A percentile compares a stretch with the other conserved stretches of the same genome.
These are phyloP conservation scores for Dactylellina leptospora DNA, from an alignment of 2,329 filamentous ascomycete species.

Conservation along the genomic window DNA sequence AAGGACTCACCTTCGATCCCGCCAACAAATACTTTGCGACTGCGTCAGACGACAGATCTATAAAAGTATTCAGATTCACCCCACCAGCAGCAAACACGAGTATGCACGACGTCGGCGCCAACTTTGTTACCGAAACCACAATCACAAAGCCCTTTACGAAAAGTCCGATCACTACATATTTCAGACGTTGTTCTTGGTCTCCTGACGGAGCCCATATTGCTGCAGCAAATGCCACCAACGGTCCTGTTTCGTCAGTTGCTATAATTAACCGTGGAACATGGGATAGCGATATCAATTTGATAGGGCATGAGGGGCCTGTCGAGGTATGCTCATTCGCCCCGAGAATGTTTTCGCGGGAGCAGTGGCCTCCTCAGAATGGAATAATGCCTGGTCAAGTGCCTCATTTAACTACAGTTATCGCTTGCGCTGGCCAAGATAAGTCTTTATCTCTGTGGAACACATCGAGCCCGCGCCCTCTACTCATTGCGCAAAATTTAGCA, in stretches of 20 bases:
- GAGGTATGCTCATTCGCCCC: slow-evolving; percentile 98
- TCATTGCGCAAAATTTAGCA: slow-evolving; percentile 87
- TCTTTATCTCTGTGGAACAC: slow-evolving; percentile 98
- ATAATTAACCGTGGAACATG: slow-evolving; percentile 91
- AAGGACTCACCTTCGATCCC: slow-evolving; percentile 97
- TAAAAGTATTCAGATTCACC: slow-evolving; percentile 95
- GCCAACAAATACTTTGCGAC: slow-evolving; percentile 99
- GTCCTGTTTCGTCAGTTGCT: slow-evolving; percentile 93
- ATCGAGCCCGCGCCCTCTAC: slow-evolving; percentile 86
- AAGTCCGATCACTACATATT: slow-evolving; percentile 95
- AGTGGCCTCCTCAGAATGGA: slow-evolving; percentile 62
- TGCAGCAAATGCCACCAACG: slow-evolving; percentile 95
- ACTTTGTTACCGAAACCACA: slow-evolving; percentile 93
- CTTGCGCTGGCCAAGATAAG: slow-evolving; percentile 95
- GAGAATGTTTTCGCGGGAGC: slow-evolving; percentile 80
- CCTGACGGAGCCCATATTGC: slow-evolving; percentile 97
- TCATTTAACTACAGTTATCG: slow-evolving; percentile 81
- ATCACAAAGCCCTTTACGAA: slow-evolving; percentile 87
- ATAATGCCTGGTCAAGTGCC: slow-evolving; percentile 62
- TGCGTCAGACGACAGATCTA: slow-evolving; percentile 93
- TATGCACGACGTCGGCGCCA: slow-evolving; percentile 93
- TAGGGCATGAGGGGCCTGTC: slow-evolving; percentile 94
- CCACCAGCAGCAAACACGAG: slow-evolving; percentile 89
- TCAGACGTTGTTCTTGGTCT: slow-evolving; percentile 95
- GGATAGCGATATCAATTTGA: slow-evolving; percentile 96